Percentiles rank a stretch among this genome's conserved stretches.
Evolutionary conservation across 768 basidiomycete genomes (phyloP).

Genomic region (Boletus eberwhitei): DNA sequence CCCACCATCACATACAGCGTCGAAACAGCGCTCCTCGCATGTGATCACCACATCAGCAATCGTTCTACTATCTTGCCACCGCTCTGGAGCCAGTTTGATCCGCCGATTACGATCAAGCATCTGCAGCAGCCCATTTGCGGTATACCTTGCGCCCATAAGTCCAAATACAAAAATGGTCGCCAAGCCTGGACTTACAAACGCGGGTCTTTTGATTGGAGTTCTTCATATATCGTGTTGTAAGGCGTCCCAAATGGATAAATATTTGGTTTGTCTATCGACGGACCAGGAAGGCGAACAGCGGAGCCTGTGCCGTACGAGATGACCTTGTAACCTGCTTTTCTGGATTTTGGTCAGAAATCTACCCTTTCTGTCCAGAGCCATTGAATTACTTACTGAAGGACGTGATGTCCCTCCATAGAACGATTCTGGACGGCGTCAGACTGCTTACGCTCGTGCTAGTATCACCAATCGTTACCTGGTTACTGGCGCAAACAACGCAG

Average conservation of each 20-base stretch:
- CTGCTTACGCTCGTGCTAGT: background rate
- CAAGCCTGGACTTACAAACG: constrained; percentile 58
- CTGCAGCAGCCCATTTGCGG: constrained; percentile 86
- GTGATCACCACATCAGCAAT: constrained; percentile 98
- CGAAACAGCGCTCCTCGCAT: constrained; percentile 98
- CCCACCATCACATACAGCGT: constrained; percentile 96
- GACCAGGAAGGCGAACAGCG: constrained; percentile 92
- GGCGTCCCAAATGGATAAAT: constrained; percentile 97
- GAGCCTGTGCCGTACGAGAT: constrained; percentile 96
- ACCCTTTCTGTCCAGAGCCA: background rate
- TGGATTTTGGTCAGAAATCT: constrained; percentile 32
- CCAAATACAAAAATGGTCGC: constrained; percentile 1
- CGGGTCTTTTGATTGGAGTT: constrained; percentile 78
- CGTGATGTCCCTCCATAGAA: constrained; percentile 97
- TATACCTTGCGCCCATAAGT: constrained; percentile 57
- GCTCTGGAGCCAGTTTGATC: constrained; percentile 89
- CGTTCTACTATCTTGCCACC: constrained; percentile 90
- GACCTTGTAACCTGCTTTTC: constrained; percentile 88
- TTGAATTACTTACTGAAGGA: constrained; percentile 65
- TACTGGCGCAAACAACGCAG: constrained; percentile 99
- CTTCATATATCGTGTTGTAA: constrained; percentile 93
- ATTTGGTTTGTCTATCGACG: constrained; percentile 96
- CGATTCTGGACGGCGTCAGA: constrained; percentile 62
- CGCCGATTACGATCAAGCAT: constrained; percentile 96
- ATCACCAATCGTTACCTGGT: constrained; percentile 60